Evolutionary conservation across 1,139 yeast genomes (phyloP).

Genomic region (Meyerozyma guilliermondii): DNA sequence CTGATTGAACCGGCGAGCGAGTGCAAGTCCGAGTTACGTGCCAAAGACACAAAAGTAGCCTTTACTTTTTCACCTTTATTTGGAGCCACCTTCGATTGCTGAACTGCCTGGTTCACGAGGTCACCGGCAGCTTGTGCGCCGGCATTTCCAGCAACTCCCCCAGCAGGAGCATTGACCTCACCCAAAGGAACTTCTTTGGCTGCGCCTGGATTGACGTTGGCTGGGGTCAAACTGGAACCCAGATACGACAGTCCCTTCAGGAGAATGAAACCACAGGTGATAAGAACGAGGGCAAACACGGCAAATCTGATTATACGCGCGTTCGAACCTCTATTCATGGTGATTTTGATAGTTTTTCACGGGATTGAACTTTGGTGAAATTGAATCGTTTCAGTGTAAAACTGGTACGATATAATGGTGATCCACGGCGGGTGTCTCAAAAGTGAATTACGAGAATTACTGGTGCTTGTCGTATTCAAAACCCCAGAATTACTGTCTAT

Average conservation of each 20-base stretch:
- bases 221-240: slow-evolving; percentile 13
- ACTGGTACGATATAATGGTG: neutral
- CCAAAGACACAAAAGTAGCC: slow-evolving; percentile 80
- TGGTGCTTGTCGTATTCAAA: neutral
- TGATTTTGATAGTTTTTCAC: neutral
- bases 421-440: neutral
- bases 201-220: slow-evolving; percentile 7
- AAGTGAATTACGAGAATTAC: too few relatives aligned
- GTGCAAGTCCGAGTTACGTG: slow-evolving; percentile 67
- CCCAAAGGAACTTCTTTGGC: slow-evolving; percentile 6
- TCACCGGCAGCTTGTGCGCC: slow-evolving; percentile 39
- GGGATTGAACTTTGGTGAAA: neutral
- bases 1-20: slow-evolving; percentile 67
- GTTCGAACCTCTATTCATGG: slow-evolving; percentile 37
- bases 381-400: neutral
- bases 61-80: slow-evolving; percentile 32
- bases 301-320: slow-evolving; percentile 61
- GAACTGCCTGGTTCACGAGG: slow-evolving; percentile 26
- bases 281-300: slow-evolving; percentile 51
- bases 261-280: slow-evolving; percentile 55
- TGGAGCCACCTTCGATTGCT: slow-evolving; percentile 31
- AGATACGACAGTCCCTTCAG: slow-evolving; percentile 53
- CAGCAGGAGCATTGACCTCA: slow-evolving; percentile 12
- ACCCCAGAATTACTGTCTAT: neutral
- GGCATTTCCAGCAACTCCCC: slow-evolving; percentile 7